Base-by-base conservation (phyloP, 2,329 filamentous ascomycete species). In the Aspergillus intermedius region DNA sequence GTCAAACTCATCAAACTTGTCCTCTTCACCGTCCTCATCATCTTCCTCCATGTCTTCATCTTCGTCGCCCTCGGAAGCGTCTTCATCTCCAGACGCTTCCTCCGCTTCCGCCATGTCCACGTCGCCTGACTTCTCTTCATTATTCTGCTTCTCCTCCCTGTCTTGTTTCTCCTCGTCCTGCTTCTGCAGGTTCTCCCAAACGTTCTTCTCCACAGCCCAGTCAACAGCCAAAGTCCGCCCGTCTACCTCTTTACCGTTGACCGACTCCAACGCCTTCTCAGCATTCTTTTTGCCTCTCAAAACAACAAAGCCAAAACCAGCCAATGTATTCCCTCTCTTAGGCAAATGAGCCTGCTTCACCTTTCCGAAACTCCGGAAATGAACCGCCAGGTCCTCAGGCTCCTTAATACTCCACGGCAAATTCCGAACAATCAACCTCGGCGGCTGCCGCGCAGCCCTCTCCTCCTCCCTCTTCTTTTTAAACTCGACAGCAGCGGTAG, bases 351-450 rank as follows among this genome's bases (percentile, higher is more conserved):
- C 84, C 67, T 85, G 86, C 69, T 91, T 95, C 63, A 98, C 83
- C 68, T 96, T 95, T 52, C 93, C 93, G 64, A 86, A 96, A 62
- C 86, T 90, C 61, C 82, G 76, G 70, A 98, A 98, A 4, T 95
- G 75, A 49, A 82, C 78, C 5, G 81, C 77, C 50, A 98, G 74
- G 63, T 97, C 86, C 28, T 94, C 87, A 0, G 87, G 78, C 7
- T 82, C 86, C 71, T 95, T 95, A 65, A 98, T 86, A 58, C 86
- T 95, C 93, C 93, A 98, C 0, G 93, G 91, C 62, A 98, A 67
- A 67, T 98, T 98, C 62, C 93, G 83, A 44, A 98, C 82, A 66
- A 98, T 93, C 56, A 93, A 72, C 66, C 88, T 91, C 0, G 87
- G 82, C 0, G 84, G 78, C 61, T 81, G 80, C 50, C 77, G 74